Conservation (phyloP, 129 eudicot genomes). For the Flaveria bidentis region DNA sequence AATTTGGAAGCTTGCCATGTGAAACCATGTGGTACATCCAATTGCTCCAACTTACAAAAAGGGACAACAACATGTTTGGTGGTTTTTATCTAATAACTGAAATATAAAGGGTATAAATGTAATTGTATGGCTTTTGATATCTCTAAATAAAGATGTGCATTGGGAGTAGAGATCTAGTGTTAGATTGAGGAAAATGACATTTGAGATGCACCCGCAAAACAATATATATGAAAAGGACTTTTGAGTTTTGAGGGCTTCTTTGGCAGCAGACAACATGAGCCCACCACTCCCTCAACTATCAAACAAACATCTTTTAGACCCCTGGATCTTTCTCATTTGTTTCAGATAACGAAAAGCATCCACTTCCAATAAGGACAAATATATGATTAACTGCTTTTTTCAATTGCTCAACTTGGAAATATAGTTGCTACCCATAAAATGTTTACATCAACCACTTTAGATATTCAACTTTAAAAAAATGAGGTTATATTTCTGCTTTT, state of each 20-base stretch:
- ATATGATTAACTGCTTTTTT: slow-evolving; percentile 26
- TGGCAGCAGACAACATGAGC: slow-evolving; percentile 27
- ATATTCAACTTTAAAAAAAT: not conserved
- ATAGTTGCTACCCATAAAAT: slow-evolving; percentile 9
- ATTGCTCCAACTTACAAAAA: not conserved
- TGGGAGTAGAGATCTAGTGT: slow-evolving; percentile 27
- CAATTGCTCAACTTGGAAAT: slow-evolving; percentile 21
- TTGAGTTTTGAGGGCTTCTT: slow-evolving; percentile 26
- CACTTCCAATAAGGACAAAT: slow-evolving; percentile 33
- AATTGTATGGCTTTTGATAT: not conserved
- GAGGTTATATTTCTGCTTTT: not conserved
- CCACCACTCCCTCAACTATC: slow-evolving; percentile 37
- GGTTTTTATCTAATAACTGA: not conserved
- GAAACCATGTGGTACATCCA: not conserved
- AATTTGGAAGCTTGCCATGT: not conserved
- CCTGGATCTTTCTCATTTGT: slow-evolving; percentile 16
- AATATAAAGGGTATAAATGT: not conserved
- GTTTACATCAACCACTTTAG: slow-evolving; percentile 16
- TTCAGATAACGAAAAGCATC: slow-evolving; percentile 23
- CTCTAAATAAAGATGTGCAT: not conserved
- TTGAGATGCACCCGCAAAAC: slow-evolving; percentile 13
- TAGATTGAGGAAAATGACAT: slow-evolving; percentile 28
- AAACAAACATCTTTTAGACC: slow-evolving; percentile 25
- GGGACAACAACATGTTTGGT: not conserved
- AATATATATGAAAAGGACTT: slow-evolving; percentile 23